A percentile compares a stretch with the other conserved stretches of the same genome.
Evolutionary conservation across 441 rosid genomes (phyloP).

Genomic region (Macaranga tanarius): DNA sequence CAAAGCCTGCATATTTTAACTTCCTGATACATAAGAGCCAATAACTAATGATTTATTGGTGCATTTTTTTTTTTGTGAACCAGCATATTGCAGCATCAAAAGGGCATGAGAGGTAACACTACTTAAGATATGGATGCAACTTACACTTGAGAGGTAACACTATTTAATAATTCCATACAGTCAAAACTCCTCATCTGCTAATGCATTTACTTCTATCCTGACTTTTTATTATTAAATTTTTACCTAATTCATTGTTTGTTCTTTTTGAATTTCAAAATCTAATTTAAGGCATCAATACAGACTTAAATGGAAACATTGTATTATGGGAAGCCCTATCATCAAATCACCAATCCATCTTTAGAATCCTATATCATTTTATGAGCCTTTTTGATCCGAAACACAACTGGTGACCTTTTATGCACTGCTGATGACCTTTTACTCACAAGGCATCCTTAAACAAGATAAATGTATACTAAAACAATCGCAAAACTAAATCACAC

Average conservation of each 20-base stretch:
- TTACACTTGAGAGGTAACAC: conserved; percentile 46
- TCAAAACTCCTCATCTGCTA: neutral
- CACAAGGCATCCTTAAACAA: no score
- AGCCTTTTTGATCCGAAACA: conserved; percentile 52
- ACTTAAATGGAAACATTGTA: conserved; percentile 62
- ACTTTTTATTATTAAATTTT: neutral
- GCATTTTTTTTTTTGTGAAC: conserved; percentile 5
- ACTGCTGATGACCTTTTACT: no score
- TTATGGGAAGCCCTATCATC: conserved; percentile 74
- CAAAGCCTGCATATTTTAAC: no score
- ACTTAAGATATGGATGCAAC: conserved; percentile 54
- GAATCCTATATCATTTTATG: conserved; percentile 56
- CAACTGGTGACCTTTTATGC: conserved; percentile 76
- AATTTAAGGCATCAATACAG: conserved; percentile 33
- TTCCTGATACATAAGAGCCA: no score
- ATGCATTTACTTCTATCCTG: neutral
- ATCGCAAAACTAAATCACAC: no score
- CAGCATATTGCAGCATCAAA: conserved; percentile 89
- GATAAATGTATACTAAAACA: no score
- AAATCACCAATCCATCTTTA: conserved; percentile 57
- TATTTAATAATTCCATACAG: neutral
- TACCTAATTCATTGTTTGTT: neutral
- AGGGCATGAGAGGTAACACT: conserved; percentile 71
- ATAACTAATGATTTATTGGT: neutral
- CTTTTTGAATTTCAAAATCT: neutral